Conservation (phyloP, 352 stramenopile genomes). For the Hyaloperonospora arabidopsidis region DNA sequence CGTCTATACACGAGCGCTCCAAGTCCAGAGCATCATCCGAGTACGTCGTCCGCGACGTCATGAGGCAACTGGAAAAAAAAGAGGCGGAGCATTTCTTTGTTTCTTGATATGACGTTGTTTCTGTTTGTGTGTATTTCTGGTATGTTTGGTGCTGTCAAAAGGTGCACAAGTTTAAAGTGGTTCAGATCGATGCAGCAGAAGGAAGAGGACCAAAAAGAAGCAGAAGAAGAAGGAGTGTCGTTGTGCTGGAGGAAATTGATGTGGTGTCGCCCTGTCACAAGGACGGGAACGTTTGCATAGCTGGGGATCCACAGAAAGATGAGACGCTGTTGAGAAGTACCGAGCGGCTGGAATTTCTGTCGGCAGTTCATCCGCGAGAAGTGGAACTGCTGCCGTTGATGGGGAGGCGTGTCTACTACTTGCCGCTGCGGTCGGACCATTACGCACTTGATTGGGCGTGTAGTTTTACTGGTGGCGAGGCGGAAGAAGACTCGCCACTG, state of each 20-base stretch:
- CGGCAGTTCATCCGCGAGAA: constrained; percentile 30
- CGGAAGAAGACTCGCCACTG: constrained; percentile 25
- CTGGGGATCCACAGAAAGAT: constrained; percentile 9
- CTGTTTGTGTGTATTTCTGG: background rate
- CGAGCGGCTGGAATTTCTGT: constrained; percentile 34
- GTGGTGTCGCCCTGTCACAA: constrained; percentile 2
- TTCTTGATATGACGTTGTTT: background rate
- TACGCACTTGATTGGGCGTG: constrained; percentile 40
- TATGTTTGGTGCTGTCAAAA: constrained; percentile 3
- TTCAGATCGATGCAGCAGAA: constrained; percentile 11
- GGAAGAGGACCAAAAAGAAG: constrained; percentile 4
- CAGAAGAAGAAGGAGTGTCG: constrained; percentile 8
- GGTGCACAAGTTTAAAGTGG: constrained; percentile 29
- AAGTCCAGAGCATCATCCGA: constrained; percentile 27
- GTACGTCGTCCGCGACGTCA: constrained; percentile 10
- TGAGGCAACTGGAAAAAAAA: no score
- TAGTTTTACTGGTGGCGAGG: constrained; percentile 24
- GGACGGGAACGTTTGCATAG: constrained; percentile 8
- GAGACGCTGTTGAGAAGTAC: background rate
- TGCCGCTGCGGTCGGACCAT: constrained; percentile 44
- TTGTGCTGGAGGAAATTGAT: constrained; percentile 18
- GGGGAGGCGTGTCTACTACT: constrained; percentile 47
- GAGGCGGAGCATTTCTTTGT: no score
- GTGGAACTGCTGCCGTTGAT: constrained; percentile 37
- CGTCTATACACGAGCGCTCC: constrained; percentile 33